phyloP scores from a whole-genome alignment of 163 green algal species.

The Picocystis sp. region DNA sequence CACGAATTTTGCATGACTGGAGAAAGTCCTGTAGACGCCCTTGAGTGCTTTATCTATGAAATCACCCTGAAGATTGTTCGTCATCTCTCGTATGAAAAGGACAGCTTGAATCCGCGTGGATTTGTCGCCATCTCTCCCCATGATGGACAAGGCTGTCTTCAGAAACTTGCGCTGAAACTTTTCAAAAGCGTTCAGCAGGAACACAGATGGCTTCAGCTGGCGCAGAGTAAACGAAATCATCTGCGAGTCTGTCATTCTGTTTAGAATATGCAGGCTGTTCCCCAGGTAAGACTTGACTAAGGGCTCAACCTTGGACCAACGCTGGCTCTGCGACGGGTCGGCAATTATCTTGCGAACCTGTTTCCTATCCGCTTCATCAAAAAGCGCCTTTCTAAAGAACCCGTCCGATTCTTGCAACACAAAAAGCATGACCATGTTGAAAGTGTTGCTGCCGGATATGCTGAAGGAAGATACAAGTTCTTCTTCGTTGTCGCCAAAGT shows the following conservation, averaged over 20 bases:
- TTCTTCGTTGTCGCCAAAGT: constrained; percentile 71
- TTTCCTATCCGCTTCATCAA: constrained; percentile 6
- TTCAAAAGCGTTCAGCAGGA: constrained; percentile 40
- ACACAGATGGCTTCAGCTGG: constrained; percentile 37
- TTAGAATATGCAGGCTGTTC: constrained; percentile 81
- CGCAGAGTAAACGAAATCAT: constrained; percentile 69
- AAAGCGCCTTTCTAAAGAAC: constrained; percentile 60
- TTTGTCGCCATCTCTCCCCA: constrained; percentile 10
- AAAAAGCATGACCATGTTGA: constrained; percentile 41
- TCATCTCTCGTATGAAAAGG: constrained; percentile 62
- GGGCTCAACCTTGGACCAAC: constrained; percentile 70
- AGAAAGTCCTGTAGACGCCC: constrained; percentile 57
- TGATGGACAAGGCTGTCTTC: constrained; percentile 24
- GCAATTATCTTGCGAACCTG: constrained; percentile 2
- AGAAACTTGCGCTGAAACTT: constrained; percentile 47
- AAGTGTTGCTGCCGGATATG: constrained; percentile 5
- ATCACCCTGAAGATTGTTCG: constrained; percentile 31
- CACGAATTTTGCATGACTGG: constrained; percentile 71
- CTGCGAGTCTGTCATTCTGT: constrained; percentile 54
- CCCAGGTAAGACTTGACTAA: constrained; percentile 79
- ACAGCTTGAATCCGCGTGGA: constrained; percentile 39
- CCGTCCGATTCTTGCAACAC: constrained; percentile 51
- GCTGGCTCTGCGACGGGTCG: constrained; percentile 7
- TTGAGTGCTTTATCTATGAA: constrained; percentile 50
- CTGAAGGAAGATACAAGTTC: constrained; percentile 18